These are phyloP conservation scores for Trichophyton verrucosum DNA, from an alignment of 2,329 filamentous ascomycete species.

Conservation along the genomic window DNA sequence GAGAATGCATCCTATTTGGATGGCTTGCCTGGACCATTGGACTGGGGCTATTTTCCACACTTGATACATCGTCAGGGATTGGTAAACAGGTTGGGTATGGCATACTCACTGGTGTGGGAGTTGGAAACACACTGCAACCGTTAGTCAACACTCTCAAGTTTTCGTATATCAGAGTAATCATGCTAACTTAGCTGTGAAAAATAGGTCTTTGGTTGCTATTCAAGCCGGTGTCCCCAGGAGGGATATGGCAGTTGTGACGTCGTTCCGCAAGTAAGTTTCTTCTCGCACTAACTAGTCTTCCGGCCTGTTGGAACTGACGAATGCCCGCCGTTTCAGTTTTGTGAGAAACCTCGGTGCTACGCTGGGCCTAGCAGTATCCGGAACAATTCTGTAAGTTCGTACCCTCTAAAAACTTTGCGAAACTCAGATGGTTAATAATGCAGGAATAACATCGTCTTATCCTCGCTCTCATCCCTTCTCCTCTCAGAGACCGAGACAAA, in stretches of 20 bases:
- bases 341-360: slow-evolving; percentile 32
- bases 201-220: slow-evolving; percentile 24
- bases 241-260: slow-evolving; percentile 32
- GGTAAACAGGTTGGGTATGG: slow-evolving; percentile 45
- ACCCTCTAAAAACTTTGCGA: neutral
- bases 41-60: slow-evolving; percentile 42
- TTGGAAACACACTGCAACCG: slow-evolving; percentile 43
- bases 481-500: slow-evolving; percentile 16
- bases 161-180: neutral
- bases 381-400: slow-evolving; percentile 29
- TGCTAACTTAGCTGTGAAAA: neutral
- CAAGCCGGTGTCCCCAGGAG: slow-evolving; percentile 29
- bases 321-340: slow-evolving; percentile 21
- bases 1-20: slow-evolving; percentile 43
- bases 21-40: slow-evolving; percentile 43
- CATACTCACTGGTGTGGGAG: slow-evolving; percentile 40
- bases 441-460: slow-evolving; percentile 21
- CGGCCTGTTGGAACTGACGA: neutral
- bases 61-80: slow-evolving; percentile 37
- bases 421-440: neutral
- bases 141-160: slow-evolving; percentile 9
- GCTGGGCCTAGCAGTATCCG: slow-evolving; percentile 29
- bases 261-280: slow-evolving; percentile 23
- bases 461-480: slow-evolving; percentile 18
- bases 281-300: neutral